These are phyloP conservation scores for Xerocomellus chrysenteron DNA, from an alignment of 768 basidiomycete species.

Conservation along the genomic window DNA sequence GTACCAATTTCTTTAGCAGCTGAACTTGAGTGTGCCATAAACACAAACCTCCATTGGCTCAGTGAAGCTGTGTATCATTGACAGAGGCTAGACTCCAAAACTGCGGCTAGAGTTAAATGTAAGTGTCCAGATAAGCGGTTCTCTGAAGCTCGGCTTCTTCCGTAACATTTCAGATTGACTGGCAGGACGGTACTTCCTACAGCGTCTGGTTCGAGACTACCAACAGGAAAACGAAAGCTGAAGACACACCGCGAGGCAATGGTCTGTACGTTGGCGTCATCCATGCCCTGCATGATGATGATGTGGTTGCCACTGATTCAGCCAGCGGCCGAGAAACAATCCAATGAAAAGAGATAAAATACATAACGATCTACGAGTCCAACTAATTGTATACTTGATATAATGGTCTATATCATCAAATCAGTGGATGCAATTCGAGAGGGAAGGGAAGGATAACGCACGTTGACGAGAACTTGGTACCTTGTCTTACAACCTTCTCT, in stretches of 20 bases:
- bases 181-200: too few relatives aligned
- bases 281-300: background rate
- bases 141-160: too few relatives aligned
- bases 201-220: too few relatives aligned
- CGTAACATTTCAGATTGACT: too few relatives aligned
- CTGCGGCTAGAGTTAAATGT: background rate
- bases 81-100: background rate
- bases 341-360: constrained; percentile 12
- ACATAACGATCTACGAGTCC: constrained; percentile 15
- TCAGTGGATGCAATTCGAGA: constrained; percentile 1
- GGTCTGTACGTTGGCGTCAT: too few relatives aligned
- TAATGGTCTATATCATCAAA: constrained; percentile 54
- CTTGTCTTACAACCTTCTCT: constrained; percentile 97
- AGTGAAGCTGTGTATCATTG: background rate
- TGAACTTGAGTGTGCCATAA: too few relatives aligned
- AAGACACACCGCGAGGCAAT: background rate
- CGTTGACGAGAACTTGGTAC: constrained; percentile 98
- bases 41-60: too few relatives aligned
- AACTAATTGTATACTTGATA: constrained; percentile 93
- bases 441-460: constrained; percentile 40
- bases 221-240: background rate
- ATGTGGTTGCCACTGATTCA: background rate
- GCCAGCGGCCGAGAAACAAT: background rate
- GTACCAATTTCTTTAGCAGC: too few relatives aligned
- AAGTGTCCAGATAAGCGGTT: too few relatives aligned